Evolutionary conservation across 1,284 basidiomycete species (phyloP).

Genomic region (Sporisorium scitamineum): DNA sequence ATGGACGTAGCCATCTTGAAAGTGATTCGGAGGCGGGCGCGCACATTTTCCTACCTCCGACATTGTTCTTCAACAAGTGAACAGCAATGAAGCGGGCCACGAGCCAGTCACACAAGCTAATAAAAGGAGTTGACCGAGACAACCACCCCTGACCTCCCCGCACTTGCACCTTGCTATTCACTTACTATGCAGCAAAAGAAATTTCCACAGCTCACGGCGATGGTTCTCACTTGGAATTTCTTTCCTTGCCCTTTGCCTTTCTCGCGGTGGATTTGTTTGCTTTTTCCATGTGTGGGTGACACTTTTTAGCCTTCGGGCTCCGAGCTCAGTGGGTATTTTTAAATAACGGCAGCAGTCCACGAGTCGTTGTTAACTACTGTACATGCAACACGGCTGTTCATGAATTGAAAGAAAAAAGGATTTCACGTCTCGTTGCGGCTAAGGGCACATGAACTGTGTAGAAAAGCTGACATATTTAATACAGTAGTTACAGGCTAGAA

Average conservation of each 20-base stretch:
- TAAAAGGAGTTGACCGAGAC: background rate
- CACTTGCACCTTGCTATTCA: background rate
- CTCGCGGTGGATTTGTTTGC: background rate
- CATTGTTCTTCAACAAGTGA: background rate
- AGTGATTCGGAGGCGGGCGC: too few relatives aligned
- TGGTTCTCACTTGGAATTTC: too few relatives aligned
- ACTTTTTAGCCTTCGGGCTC: slow-evolving; percentile 3
- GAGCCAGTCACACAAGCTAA: background rate
- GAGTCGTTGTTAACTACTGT: background rate
- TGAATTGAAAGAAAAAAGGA: too few relatives aligned
- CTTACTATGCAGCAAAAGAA: background rate
- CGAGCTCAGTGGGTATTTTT: background rate
- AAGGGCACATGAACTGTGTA: background rate
- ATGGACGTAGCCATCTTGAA: background rate
- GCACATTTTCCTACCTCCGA: background rate
- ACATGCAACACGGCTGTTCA: too few relatives aligned
- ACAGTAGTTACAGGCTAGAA: background rate
- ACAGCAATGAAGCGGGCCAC: background rate
- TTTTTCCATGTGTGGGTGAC: background rate
- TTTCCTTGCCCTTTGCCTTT: too few relatives aligned
- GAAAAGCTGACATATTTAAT: background rate
- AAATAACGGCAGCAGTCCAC: background rate
- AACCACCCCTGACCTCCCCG: background rate
- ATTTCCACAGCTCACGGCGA: too few relatives aligned
- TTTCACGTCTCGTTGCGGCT: background rate